A percentile compares a stretch with the other conserved stretches of the same genome.
phyloP scores from a whole-genome alignment of 2,329 filamentous ascomycete genomes.

The Xylariomycetidae sp. region DNA sequence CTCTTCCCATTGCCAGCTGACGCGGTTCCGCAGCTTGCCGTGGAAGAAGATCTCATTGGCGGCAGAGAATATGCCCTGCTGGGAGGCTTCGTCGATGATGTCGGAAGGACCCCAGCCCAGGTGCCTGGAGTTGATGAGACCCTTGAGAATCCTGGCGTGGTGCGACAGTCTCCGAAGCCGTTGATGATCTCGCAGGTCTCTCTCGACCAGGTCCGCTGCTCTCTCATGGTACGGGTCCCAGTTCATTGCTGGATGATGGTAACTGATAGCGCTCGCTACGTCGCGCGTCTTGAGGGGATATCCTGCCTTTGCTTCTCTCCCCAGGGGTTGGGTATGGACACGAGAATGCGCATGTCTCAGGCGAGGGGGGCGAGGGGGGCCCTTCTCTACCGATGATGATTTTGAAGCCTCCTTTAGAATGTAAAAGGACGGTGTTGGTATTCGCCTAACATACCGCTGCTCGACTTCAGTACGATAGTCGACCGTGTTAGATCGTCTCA shows the following conservation, averaged over 20 bases:
- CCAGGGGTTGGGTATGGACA: no score
- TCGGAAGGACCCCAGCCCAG: no score
- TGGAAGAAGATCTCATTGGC: slow-evolving; percentile 61
- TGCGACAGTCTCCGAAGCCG: slow-evolving; percentile 45
- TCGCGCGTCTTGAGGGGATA: slow-evolving; percentile 11
- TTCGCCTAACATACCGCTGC: no score
- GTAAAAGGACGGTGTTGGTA: no score
- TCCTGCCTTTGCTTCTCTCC: no score
- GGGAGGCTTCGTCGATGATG: slow-evolving; percentile 53
- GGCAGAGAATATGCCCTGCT: slow-evolving; percentile 55
- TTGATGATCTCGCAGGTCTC: slow-evolving; percentile 40
- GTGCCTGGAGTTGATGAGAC: slow-evolving; percentile 56
- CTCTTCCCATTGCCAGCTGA: slow-evolving; percentile 59
- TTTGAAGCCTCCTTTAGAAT: no score
- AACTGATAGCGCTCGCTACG: slow-evolving; percentile 8
- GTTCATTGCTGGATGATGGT: slow-evolving; percentile 32
- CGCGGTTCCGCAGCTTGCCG: slow-evolving; percentile 50
- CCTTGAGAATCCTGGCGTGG: slow-evolving; percentile 53
- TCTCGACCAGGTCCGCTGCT: slow-evolving; percentile 45
- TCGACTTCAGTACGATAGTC: no score
- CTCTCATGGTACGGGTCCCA: slow-evolving; percentile 44
- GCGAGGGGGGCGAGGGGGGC: no score
- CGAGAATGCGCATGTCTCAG: no score
- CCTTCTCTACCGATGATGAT: no score
- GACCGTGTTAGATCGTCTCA: no score